Conservation (phyloP, 164 flowering plant genomes). For the Tetrastigma voinierianum region DNA sequence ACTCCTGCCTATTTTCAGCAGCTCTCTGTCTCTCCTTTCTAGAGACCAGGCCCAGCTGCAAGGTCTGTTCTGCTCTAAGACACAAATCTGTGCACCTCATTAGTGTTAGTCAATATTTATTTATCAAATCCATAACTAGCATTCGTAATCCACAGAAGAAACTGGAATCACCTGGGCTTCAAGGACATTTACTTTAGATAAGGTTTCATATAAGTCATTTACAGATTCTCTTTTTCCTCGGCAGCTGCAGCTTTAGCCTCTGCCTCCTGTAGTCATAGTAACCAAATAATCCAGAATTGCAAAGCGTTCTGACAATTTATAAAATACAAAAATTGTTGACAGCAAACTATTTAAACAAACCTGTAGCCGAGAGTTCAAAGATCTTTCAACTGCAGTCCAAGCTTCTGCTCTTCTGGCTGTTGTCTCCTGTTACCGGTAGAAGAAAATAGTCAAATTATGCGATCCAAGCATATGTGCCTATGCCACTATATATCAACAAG, state of each 20-base stretch:
- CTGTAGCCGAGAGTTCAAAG: too few species aligned
- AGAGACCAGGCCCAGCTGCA: conserved; percentile 79
- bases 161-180: conserved; percentile 94
- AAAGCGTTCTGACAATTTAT: too few species aligned
- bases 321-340: too few species aligned
- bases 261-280: conserved; percentile 67
- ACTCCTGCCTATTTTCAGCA: conserved; percentile 93
- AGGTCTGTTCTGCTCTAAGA: conserved; percentile 94
- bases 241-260: conserved; percentile 96
- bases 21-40: conserved; percentile 97
- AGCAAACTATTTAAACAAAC: too few species aligned
- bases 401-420: too few species aligned
- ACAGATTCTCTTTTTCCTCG: conserved; percentile 86
- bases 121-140: background rate
- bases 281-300: background rate
- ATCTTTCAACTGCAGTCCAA: too few species aligned
- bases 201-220: conserved; percentile 91
- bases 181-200: conserved; percentile 93
- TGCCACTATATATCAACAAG: too few species aligned
- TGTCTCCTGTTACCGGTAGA: too few species aligned
- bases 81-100: conserved; percentile 65
- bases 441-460: too few species aligned
- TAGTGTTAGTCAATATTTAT: too few species aligned
- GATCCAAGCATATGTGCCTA: too few species aligned
- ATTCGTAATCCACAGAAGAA: background rate